Percentiles rank a stretch among this genome's conserved stretches.
Evolutionary conservation across 352 stramenopile species (phyloP).

Genomic region (Phytophthora chlamydospora): DNA sequence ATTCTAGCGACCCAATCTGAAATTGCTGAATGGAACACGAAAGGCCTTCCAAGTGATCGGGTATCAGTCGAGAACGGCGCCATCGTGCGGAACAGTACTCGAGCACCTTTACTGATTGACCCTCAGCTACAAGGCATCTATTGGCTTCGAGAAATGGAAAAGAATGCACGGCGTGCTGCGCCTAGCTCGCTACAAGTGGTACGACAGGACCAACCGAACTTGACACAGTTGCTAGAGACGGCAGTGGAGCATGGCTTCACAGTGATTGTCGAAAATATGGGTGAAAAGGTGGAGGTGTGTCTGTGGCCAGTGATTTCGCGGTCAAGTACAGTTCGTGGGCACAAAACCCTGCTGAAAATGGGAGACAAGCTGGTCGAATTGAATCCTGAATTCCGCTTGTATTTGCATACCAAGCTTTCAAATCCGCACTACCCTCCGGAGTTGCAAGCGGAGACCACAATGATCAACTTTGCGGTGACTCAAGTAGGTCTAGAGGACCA

Average conservation of each 20-base stretch:
- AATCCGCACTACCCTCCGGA: constrained; percentile 93
- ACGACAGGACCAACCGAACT: constrained; percentile 83
- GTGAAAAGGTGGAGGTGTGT: constrained; percentile 85
- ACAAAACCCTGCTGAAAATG: constrained; percentile 81
- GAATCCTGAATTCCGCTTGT: constrained; percentile 81
- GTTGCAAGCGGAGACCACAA: constrained; percentile 89
- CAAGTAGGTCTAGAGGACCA: constrained; percentile 91
- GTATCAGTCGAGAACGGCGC: constrained; percentile 93
- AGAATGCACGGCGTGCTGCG: constrained; percentile 44
- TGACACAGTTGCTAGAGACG: constrained; percentile 73
- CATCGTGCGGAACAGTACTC: constrained; percentile 80
- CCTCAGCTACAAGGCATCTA: constrained; percentile 92
- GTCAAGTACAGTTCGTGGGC: constrained; percentile 72
- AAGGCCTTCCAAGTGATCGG: constrained; percentile 87
- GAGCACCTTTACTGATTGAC: constrained; percentile 91
- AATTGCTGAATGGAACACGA: constrained; percentile 86
- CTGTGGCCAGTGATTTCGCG: constrained; percentile 87
- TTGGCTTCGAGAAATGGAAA: constrained; percentile 88
- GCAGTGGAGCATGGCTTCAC: constrained; percentile 82
- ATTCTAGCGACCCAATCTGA: constrained; percentile 80
- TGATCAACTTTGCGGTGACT: constrained; percentile 94
- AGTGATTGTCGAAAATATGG: constrained; percentile 91
- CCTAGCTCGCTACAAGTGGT: constrained; percentile 74
- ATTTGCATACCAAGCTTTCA: constrained; percentile 93
- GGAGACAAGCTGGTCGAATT: constrained; percentile 90